phyloP scores from a whole-genome alignment of 257 asterid species.

The Orobanche coerulescens region DNA sequence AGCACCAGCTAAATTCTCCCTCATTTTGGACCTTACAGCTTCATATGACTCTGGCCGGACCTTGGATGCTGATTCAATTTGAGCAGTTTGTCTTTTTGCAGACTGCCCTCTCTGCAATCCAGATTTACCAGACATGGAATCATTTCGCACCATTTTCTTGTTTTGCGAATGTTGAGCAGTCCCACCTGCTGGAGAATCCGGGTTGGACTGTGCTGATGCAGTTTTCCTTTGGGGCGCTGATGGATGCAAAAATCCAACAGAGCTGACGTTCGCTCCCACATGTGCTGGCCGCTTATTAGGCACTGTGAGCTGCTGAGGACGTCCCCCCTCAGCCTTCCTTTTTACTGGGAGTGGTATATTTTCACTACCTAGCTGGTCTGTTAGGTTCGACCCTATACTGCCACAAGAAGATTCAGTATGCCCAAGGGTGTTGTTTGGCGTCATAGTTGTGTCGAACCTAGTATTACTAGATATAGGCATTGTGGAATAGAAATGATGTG shows the following conservation, averaged over 20 bases:
- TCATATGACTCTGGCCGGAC: slow-evolving; percentile 45
- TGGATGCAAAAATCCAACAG: slow-evolving; percentile 31
- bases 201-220: slow-evolving; percentile 35
- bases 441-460: slow-evolving; percentile 24
- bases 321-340: slow-evolving; percentile 69
- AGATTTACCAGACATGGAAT: slow-evolving; percentile 47
- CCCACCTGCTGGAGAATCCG: slow-evolving; percentile 27
- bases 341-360: slow-evolving; percentile 43
- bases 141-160: slow-evolving; percentile 55
- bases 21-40: slow-evolving; percentile 86
- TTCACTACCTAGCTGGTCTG: slow-evolving; percentile 32
- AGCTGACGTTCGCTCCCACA: slow-evolving; percentile 24
- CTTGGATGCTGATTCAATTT: slow-evolving; percentile 48
- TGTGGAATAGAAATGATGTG: slow-evolving; percentile 29
- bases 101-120: slow-evolving; percentile 54
- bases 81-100: slow-evolving; percentile 48
- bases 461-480: slow-evolving; percentile 29
- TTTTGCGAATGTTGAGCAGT: slow-evolving; percentile 29
- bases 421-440: slow-evolving; percentile 22
- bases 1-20: slow-evolving; percentile 80
- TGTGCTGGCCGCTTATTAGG: slow-evolving; percentile 52
- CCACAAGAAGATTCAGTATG: slow-evolving; percentile 27
- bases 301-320: slow-evolving; percentile 32
- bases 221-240: slow-evolving; percentile 30
- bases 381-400: slow-evolving; percentile 27